Evolutionary conservation across 73 alveolate genomes (phyloP).

Genomic region (Symbiodinium pilosum): DNA sequence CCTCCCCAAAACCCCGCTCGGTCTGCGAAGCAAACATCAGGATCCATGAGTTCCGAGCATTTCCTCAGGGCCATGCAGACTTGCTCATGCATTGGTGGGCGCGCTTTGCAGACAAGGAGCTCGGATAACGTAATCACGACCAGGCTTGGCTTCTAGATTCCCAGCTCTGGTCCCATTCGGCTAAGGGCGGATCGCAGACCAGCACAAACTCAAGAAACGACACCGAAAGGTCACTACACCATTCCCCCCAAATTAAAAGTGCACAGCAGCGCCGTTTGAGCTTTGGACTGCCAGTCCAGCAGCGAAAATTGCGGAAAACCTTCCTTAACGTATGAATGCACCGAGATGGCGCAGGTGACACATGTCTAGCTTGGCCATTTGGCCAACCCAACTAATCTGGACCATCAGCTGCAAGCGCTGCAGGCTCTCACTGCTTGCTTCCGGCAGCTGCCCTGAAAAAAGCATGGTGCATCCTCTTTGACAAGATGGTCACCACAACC

Average conservation of each 20-base stretch:
- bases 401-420: too few relatives aligned
- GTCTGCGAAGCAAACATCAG: background rate
- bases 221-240: too few relatives aligned
- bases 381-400: too few relatives aligned
- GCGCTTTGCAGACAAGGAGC: too few relatives aligned
- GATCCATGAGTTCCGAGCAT: background rate
- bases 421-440: background rate
- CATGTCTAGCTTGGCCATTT: too few relatives aligned
- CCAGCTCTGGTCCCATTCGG: conserved; percentile 17
- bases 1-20: background rate
- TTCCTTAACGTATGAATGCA: background rate
- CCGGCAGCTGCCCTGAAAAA: background rate
- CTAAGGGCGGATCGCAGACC: too few relatives aligned
- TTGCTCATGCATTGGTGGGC: background rate
- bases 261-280: too few relatives aligned
- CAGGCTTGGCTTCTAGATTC: conserved; percentile 14
- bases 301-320: background rate
- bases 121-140: background rate
- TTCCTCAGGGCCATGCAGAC: background rate
- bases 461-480: background rate
- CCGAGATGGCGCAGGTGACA: background rate
- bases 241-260: too few relatives aligned
- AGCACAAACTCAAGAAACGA: too few relatives aligned
- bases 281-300: too few relatives aligned
- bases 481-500: background rate